Conservation (phyloP, 2,329 filamentous ascomycete genomes). For the Alternaria sp. region DNA sequence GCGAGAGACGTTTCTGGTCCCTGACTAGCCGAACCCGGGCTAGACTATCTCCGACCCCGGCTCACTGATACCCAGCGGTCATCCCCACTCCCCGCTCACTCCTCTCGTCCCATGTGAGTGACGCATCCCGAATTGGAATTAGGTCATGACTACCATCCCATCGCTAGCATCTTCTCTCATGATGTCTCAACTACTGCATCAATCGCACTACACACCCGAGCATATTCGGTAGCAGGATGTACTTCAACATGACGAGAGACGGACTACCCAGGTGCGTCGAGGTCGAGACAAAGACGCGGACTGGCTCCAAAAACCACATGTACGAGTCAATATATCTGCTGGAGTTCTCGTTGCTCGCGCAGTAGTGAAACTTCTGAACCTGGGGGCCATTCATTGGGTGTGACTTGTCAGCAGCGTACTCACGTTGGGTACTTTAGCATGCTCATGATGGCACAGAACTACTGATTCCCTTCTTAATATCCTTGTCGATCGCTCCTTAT, state of each 20-base stretch:
- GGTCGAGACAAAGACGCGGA: no score
- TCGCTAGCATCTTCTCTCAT: neutral
- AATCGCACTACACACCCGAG: neutral
- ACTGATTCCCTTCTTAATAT: no score
- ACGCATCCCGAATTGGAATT: neutral
- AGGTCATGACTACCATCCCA: neutral
- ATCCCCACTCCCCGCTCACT: neutral
- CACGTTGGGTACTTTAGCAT: no score
- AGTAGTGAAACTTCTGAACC: fast-evolving
- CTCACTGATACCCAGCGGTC: neutral
- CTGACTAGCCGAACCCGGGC: neutral
- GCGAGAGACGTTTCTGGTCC: neutral
- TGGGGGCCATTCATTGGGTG: fast-evolving
- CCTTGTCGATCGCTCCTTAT: no score
- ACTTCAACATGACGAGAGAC: neutral
- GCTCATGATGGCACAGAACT: no score
- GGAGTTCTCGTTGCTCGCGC: neutral
- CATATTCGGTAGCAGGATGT: neutral
- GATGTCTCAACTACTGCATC: fast-evolving
- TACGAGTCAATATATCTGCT: no score
- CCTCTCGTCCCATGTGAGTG: neutral
- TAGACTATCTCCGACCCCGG: neutral
- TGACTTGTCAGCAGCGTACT: no score
- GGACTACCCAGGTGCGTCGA: fast-evolving
- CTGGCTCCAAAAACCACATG: no score